Evolutionary conservation across 2,329 filamentous ascomycete species (phyloP), one percentile per base, ranked within the genome.

Genomic region (Thelonectria blattea): DNA sequence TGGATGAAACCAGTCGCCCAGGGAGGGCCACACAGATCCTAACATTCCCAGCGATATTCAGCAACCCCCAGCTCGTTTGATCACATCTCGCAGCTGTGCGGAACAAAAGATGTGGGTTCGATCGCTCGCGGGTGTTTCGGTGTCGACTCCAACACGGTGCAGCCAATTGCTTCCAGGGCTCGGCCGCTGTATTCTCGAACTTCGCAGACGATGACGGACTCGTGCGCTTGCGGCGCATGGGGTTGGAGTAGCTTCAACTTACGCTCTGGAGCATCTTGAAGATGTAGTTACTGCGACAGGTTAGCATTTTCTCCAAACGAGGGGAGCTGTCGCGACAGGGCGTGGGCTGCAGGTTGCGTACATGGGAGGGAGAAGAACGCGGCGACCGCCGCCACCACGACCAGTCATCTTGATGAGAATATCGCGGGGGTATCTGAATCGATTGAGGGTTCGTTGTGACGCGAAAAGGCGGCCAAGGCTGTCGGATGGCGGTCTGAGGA

Each of bases 181-280:
- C 32, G 50, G 45, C 24, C 27, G 56, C 22, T 52, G 49, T 62
- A 17, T 65, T 51, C 51, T 66, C 59, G 50, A 68, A 52, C 42
- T 56, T 63, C 58, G 55, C 52, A 55, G 48, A 52, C 59, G 61
- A 61, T 66, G 60, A n/a, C 20, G 22, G 46, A 18, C 18, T 39
- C 43, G 51, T 53, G 58, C 47, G 57, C 42, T 56, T 37, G 37
- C 53, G 41, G 39, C 56, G 15, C 22, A 53, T 45, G 43, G 39
- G 32, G 17, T 18, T 22, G 30, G 18, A 11, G 12, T 11, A 48
- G 45, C 42, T 5, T 46, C 43, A 30, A 78, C 77, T 77, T 62
- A 79, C 77, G 47, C 78, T 80, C 72, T 89, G 93, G 10, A 98
- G 86, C 41, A 97, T 89, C 83, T 95, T 96, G 87, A 81, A 81